Evolutionary conservation across 768 basidiomycete species (phyloP).

Genomic region (Boletus reticulatus): DNA sequence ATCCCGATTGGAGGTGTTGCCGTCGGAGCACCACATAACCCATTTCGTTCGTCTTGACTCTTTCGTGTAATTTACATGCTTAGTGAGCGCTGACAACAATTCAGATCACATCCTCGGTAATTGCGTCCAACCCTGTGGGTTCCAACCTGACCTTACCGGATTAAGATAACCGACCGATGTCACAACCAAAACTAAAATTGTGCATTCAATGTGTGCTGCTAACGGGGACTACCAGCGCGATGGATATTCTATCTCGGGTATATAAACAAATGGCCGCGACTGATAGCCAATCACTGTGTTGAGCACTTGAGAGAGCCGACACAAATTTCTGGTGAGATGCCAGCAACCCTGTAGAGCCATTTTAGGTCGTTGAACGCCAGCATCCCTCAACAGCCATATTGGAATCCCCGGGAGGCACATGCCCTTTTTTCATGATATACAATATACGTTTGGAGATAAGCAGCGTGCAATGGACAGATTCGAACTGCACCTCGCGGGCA

Average conservation of each 20-base stretch:
- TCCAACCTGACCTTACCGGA: slow-evolving; percentile 1
- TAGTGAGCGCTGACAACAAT: slow-evolving; percentile 3
- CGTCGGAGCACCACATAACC: background rate
- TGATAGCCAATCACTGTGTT: background rate
- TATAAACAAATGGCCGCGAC: background rate
- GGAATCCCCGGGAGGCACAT: slow-evolving; percentile 3
- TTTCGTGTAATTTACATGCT: slow-evolving; percentile 7
- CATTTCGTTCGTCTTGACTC: slow-evolving; percentile 8
- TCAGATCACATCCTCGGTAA: slow-evolving; percentile 9
- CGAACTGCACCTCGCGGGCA: slow-evolving; percentile 11
- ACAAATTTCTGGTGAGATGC: slow-evolving; percentile 10
- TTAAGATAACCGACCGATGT: slow-evolving; percentile 8
- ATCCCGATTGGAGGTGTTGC: slow-evolving; percentile 10
- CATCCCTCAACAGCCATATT: background rate
- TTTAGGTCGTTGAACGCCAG: slow-evolving; percentile 4
- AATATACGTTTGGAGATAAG: slow-evolving; percentile 18
- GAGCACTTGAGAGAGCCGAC: background rate
- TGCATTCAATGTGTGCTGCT: slow-evolving; percentile 5
- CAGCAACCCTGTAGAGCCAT: slow-evolving; percentile 6
- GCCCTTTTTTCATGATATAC: slow-evolving; percentile 3
- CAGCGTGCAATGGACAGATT: slow-evolving; percentile 18
- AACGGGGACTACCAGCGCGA: background rate
- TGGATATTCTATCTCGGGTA: background rate
- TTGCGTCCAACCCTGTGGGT: slow-evolving; percentile 7
- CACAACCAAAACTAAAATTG: slow-evolving; percentile 26